Percentiles rank a stretch among this genome's conserved stretches.
phyloP scores from a whole-genome alignment of 305 asterid genomes.

The Plantago coronopus region DNA sequence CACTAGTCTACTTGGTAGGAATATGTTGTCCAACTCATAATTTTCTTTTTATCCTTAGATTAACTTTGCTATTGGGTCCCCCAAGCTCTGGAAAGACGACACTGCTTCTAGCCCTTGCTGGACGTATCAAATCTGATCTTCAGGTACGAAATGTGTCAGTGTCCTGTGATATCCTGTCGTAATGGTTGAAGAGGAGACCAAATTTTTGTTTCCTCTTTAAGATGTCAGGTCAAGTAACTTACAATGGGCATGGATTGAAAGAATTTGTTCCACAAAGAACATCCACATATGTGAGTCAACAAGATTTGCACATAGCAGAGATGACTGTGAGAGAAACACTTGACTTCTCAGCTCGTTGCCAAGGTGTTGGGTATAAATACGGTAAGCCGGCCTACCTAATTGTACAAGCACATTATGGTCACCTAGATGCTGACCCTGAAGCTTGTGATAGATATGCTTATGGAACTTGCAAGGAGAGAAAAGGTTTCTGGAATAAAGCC shows the following conservation, averaged over 20 bases:
- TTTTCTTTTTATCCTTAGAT: conserved; percentile 40
- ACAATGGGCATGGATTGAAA: conserved; percentile 77
- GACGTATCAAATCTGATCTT: conserved; percentile 76
- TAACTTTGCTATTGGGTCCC: conserved; percentile 85
- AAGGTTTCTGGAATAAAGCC: conserved; percentile 79
- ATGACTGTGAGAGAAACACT: conserved; percentile 97
- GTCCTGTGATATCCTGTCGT: not conserved
- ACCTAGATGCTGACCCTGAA: conserved; percentile 38
- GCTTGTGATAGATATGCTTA: conserved; percentile 73
- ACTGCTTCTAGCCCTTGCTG: conserved; percentile 83
- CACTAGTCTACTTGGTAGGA: conserved; percentile 21
- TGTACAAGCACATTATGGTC: conserved; percentile 23
- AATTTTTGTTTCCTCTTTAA: conserved; percentile 36
- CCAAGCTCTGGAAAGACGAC: conserved; percentile 98
- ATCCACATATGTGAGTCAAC: conserved; percentile 83
- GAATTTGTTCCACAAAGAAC: conserved; percentile 94
- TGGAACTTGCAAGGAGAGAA: conserved; percentile 93
- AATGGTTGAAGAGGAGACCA: conserved; percentile 13
- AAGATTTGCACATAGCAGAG: conserved; percentile 89
- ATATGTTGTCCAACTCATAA: conserved; percentile 25
- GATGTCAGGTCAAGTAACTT: conserved; percentile 89
- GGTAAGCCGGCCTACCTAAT: conserved; percentile 42
- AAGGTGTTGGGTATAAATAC: conserved; percentile 85
- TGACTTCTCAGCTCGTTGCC: conserved; percentile 82
- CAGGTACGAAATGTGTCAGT: conserved; percentile 46